These are phyloP conservation scores for Boletus sp. DNA, from an alignment of 768 basidiomycete species.

Conservation along the genomic window DNA sequence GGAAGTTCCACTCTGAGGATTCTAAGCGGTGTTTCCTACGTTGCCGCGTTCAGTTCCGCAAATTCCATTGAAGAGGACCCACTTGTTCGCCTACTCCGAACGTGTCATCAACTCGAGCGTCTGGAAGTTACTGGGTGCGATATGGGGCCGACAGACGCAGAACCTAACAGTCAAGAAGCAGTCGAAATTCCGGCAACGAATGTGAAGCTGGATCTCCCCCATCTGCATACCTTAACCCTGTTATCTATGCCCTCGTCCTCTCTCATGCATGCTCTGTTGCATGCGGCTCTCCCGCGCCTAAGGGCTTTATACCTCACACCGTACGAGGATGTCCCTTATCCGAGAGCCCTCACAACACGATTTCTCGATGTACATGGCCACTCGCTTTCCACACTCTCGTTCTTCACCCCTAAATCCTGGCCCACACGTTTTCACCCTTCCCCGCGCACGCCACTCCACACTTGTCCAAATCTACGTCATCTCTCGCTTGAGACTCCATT, in stretches of 20 bases:
- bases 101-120: slow-evolving; percentile 55
- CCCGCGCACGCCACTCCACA: slow-evolving; percentile 44
- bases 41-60: slow-evolving; percentile 30
- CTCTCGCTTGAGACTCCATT: slow-evolving; percentile 71
- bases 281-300: slow-evolving; percentile 59
- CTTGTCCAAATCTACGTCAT: slow-evolving; percentile 57
- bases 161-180: slow-evolving; percentile 26
- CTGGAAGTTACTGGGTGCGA: slow-evolving; percentile 63
- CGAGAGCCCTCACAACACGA: slow-evolving; percentile 51
- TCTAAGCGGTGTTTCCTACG: slow-evolving; percentile 56
- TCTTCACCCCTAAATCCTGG: slow-evolving; percentile 70
- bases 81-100: slow-evolving; percentile 53
- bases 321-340: slow-evolving; percentile 63
- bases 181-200: slow-evolving; percentile 23
- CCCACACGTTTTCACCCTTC: slow-evolving; percentile 57
- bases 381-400: slow-evolving; percentile 54
- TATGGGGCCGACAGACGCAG: slow-evolving; percentile 50
- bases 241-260: slow-evolving; percentile 67
- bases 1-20: slow-evolving; percentile 46
- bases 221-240: slow-evolving; percentile 56
- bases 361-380: slow-evolving; percentile 61
- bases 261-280: slow-evolving; percentile 56
- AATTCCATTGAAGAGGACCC: slow-evolving; percentile 43
- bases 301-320: slow-evolving; percentile 67
- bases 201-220: slow-evolving; percentile 49